Base-by-base conservation (phyloP, 169 alveolate genomes). In the Plasmodium vivax region DNA sequence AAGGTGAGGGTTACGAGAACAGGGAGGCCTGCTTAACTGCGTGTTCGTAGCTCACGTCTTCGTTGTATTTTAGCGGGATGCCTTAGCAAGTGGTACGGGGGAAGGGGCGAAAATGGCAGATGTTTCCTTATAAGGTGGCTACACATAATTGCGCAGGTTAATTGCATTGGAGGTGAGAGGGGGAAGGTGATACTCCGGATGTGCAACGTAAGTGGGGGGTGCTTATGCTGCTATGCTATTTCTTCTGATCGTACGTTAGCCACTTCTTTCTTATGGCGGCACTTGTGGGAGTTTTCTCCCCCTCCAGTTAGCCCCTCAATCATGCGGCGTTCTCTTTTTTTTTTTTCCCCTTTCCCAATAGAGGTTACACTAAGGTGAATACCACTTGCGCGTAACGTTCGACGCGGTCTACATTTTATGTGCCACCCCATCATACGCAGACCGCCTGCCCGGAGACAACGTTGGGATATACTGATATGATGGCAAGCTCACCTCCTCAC, bases 11-110 rank as follows among this genome's bases (percentile, higher is more conserved):
- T 87, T 74, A 87, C 93, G 85, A 87, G 74, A 87, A 87, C 81
- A 87, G 80, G 79, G 93, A 87, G 30, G 93, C 93, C 34, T 87
- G 93, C 56, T 87, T 87, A 79, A 87, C 93, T n/a, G 93, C 93
- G 43, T 75, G 85, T 34, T 87, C 84, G 56, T 87, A 87, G 32
- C 62, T 74, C 47, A 79, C 93, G 27, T 87, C 93, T 75, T 87
- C 93, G 74, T 87, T 87, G 43, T 87, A 87, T 54, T 87, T 87
- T 16, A 87, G 58, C 30, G 93, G 93, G 19, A 87, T 87, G 27
- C 93, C 93, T 87, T 87, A 23, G n/a, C 23, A 68, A 27, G 12
- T 68, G 36, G 16, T 68, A 30, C 16, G 5, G 77, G 14, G n/a
- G 12, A 68, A 68, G 7, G 77, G 32, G 77, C 1, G 6, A 19